These are phyloP conservation scores for Crithidia thermophila DNA, from an alignment of 208 protist genomes.

Conservation along the genomic window DNA sequence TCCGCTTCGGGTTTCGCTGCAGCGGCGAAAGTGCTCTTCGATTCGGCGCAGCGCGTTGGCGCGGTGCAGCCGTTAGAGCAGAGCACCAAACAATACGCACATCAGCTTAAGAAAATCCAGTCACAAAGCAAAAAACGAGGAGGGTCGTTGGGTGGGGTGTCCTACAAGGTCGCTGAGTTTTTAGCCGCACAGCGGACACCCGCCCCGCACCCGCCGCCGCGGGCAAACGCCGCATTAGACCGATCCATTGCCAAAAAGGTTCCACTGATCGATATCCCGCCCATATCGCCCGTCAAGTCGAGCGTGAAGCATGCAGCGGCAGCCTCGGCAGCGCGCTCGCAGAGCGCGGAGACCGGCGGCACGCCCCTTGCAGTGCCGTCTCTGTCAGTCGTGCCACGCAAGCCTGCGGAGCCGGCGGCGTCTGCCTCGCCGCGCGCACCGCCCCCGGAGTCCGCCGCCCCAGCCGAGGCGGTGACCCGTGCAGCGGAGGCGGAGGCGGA, in stretches of 20 bases:
- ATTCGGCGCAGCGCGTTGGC: slow-evolving; percentile 80
- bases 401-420: too few species aligned
- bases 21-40: slow-evolving; percentile 82
- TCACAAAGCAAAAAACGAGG: slow-evolving; percentile 75
- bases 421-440: too few species aligned
- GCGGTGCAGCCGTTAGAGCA: slow-evolving; percentile 72
- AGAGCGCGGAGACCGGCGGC: too few species aligned
- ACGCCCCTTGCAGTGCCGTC: too few species aligned
- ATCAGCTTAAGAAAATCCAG: slow-evolving; percentile 84
- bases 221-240: neutral
- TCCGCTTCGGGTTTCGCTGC: slow-evolving; percentile 57
- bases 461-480: too few species aligned
- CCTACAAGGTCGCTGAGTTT: slow-evolving; percentile 88
- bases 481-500: neutral
- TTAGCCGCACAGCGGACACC: slow-evolving; percentile 63
- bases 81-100: slow-evolving; percentile 57
- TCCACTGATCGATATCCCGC: slow-evolving; percentile 68
- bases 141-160: slow-evolving; percentile 78
- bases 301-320: slow-evolving; percentile 7
- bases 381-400: too few species aligned
- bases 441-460: too few species aligned
- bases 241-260: slow-evolving; percentile 53
- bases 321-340: neutral
- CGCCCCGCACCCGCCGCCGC: slow-evolving; percentile 10
- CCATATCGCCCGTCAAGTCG: neutral